Evolutionary conservation across 2,329 filamentous ascomycete genomes (phyloP).

Genomic region (Paecilomyces variotii): DNA sequence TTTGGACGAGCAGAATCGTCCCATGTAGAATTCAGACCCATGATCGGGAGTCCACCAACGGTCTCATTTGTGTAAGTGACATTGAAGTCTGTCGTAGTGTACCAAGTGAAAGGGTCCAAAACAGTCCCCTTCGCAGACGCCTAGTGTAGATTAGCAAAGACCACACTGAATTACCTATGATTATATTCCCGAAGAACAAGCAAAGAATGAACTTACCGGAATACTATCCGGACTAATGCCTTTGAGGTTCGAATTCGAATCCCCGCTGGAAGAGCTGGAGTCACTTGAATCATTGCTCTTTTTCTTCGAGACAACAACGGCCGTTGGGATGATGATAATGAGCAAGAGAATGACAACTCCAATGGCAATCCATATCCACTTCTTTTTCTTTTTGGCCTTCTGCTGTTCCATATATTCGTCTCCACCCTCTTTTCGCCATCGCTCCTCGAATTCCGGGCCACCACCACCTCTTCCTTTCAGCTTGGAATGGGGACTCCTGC

Average conservation of each 20-base stretch:
- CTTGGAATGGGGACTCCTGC: slow-evolving; percentile 43
- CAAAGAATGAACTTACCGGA: slow-evolving; percentile 37
- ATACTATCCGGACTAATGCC: slow-evolving; percentile 50
- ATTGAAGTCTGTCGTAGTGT: slow-evolving; percentile 84
- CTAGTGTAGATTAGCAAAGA: slow-evolving; percentile 12
- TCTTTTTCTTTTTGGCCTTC: slow-evolving; percentile 33
- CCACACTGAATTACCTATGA: neutral
- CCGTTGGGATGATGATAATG: slow-evolving; percentile 60
- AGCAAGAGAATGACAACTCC: slow-evolving; percentile 49
- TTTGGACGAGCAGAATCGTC: slow-evolving; percentile 77
- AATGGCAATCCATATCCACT: slow-evolving; percentile 47
- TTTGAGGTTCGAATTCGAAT: slow-evolving; percentile 41
- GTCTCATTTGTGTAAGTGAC: slow-evolving; percentile 81
- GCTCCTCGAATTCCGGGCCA: neutral
- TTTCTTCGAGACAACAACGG: slow-evolving; percentile 59
- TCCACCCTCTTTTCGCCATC: slow-evolving; percentile 6
- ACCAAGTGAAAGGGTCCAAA: slow-evolving; percentile 87
- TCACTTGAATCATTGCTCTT: slow-evolving; percentile 28
- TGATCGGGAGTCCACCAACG: slow-evolving; percentile 80
- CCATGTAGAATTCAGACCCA: slow-evolving; percentile 80
- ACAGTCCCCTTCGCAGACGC: slow-evolving; percentile 62
- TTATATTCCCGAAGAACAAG: neutral
- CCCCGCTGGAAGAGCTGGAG: slow-evolving; percentile 17
- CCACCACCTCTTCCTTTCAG: slow-evolving; percentile 29
- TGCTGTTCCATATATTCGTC: slow-evolving; percentile 12